These are phyloP conservation scores for Jatropha multifida DNA, from an alignment of 441 rosid genomes.

Conservation along the genomic window DNA sequence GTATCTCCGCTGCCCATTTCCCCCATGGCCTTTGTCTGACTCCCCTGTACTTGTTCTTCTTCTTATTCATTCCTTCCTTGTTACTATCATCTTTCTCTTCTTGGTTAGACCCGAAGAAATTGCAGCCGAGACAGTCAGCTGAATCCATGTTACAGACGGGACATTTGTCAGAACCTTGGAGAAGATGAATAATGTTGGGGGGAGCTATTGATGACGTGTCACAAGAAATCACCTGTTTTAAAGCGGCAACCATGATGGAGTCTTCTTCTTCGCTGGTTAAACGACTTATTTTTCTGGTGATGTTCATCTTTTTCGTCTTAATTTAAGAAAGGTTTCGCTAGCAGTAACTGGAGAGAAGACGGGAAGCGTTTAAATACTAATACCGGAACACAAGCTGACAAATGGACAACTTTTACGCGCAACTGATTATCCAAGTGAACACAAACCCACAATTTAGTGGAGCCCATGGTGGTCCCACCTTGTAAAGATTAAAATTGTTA, in stretches of 20 bases:
- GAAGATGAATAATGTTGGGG: neutral
- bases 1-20: conserved; percentile 71
- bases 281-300: too few relatives aligned
- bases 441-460: too few relatives aligned
- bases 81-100: neutral
- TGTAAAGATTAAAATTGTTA: too few relatives aligned
- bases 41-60: conserved; percentile 59
- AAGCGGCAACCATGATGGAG: conserved; percentile 34
- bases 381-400: neutral
- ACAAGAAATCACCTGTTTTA: conserved; percentile 28
- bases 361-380: neutral
- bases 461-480: too few relatives aligned
- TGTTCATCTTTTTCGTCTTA: neutral
- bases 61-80: conserved; percentile 20
- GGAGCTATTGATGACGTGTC: neutral
- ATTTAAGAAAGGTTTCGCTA: neutral
- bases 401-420: neutral
- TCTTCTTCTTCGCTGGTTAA: conserved; percentile 25
- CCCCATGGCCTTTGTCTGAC: conserved; percentile 76
- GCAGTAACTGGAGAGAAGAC: neutral
- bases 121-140: conserved; percentile 29
- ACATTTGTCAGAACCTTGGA: conserved; percentile 25
- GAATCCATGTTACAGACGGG: conserved; percentile 19
- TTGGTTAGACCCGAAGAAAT: conserved; percentile 20
- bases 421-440: too few relatives aligned